Evolutionary conservation across 1,284 basidiomycete species (phyloP).

Genomic region (Papiliotrema laurentii): DNA sequence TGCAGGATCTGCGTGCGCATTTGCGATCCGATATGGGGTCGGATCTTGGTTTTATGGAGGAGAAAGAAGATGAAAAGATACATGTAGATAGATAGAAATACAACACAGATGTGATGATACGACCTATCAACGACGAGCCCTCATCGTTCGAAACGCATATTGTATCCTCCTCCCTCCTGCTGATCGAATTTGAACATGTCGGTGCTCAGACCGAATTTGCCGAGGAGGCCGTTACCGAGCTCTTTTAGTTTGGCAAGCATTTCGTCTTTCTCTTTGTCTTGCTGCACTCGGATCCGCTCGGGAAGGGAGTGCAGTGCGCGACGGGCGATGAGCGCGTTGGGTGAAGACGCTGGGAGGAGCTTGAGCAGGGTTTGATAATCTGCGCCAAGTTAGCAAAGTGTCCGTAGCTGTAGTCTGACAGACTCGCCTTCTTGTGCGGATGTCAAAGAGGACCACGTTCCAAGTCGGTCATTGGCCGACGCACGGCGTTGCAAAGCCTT

Average conservation of each 20-base stretch:
- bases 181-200: slow-evolving; percentile 93
- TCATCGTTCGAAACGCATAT: slow-evolving; percentile 68
- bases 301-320: slow-evolving; percentile 58
- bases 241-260: slow-evolving; percentile 92
- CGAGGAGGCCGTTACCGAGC: slow-evolving; percentile 84
- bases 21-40: slow-evolving; percentile 78
- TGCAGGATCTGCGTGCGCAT: slow-evolving; percentile 69
- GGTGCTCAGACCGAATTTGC: slow-evolving; percentile 80
- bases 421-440: slow-evolving; percentile 74
- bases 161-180: slow-evolving; percentile 89
- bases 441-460: slow-evolving; percentile 74
- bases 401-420: slow-evolving; percentile 4
- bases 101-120: neutral
- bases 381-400: too few species aligned
- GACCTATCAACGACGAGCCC: neutral
- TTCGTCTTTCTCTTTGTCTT: slow-evolving; percentile 83
- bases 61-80: slow-evolving; percentile 60
- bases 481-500: slow-evolving; percentile 88
- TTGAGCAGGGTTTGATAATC: slow-evolving; percentile 70
- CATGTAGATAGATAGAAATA: neutral
- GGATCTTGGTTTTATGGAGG: slow-evolving; percentile 84
- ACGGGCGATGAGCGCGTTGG: slow-evolving; percentile 54
- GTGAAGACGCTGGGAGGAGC: slow-evolving; percentile 58
- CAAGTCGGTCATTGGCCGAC: slow-evolving; percentile 70
- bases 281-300: slow-evolving; percentile 61